A percentile compares a stretch with the other conserved stretches of the same genome.
Conservation (phyloP, 1,284 basidiomycete species). For the Cyathus olla region DNA sequence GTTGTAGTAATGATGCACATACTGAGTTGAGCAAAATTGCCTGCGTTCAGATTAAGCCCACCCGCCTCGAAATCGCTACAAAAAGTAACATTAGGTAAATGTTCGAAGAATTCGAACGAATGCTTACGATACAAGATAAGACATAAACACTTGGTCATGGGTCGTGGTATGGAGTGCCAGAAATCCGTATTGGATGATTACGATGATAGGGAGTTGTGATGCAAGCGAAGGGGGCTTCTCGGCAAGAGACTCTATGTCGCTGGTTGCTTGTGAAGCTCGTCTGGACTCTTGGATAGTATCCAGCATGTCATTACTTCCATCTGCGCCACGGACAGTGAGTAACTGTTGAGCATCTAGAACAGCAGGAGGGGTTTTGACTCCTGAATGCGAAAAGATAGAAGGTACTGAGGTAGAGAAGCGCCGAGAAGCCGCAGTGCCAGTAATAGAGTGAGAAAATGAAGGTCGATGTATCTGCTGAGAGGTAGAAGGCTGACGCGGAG, state of each 20-base stretch:
- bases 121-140: conserved; percentile 82
- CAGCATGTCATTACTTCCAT: conserved; percentile 51
- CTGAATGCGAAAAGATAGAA: conserved; percentile 84
- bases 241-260: conserved; percentile 49
- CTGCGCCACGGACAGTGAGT: conserved; percentile 48
- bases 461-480: conserved; percentile 29
- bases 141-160: conserved; percentile 87
- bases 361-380: conserved; percentile 78
- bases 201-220: conserved; percentile 74
- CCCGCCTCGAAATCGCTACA: conserved; percentile 76
- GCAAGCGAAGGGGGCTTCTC: conserved; percentile 69
- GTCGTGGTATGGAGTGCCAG: conserved; percentile 86
- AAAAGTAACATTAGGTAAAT: conserved; percentile 1
- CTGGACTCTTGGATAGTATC: conserved; percentile 65
- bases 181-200: conserved; percentile 85
- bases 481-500: conserved; percentile 46
- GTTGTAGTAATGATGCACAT: conserved; percentile 35
- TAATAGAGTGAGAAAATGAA: conserved; percentile 39
- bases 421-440: conserved; percentile 50
- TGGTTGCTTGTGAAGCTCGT: conserved; percentile 33
- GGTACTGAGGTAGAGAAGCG: conserved; percentile 69
- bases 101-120: conserved; percentile 2
- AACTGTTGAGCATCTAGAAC: conserved; percentile 76
- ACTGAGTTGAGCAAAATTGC: conserved; percentile 88
- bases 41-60: conserved; percentile 81